Evolutionary conservation across 306 rosid species (phyloP), one percentile per base, ranked within the genome.

Genomic region (Glycine soja): DNA sequence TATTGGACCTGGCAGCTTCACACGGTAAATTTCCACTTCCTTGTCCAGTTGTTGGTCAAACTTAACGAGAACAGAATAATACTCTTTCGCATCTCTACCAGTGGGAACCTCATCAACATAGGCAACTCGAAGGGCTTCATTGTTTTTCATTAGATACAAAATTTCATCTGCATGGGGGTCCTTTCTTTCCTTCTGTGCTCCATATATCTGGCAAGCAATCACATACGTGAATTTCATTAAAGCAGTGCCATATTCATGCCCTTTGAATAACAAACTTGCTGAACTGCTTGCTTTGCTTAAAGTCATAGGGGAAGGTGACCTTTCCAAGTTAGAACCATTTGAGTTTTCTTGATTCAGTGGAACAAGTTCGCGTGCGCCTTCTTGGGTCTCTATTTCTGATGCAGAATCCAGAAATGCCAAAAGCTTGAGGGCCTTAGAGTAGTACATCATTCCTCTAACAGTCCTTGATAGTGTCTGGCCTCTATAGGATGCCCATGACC

Each of bases 371-470:
- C 72, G 90, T 40, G 92, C 74, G 63, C 97, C 97, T 70, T 91
- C 97, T 76, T 70, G 87, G 43, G 92, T 87, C 85, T 92, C 97
- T 82, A 88, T 53, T 78, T 95, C 97, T 14, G 97, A 88, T 16
- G 99, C 99, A 77, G 97, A 90, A 79, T 95, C 99, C 56, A 95
- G 87, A 91, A 93, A 95, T 24, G 92, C 97, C 86, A 92, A 81
- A 90, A 93, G 93, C 87, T 91, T 93, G 81, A 95, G 95, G 65
- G 97, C 97, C 74, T 93, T 88, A 76, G 89, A 90, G 79, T 95
- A 91, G 84, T 92, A 95, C 97, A 95, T 95, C 97, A 92, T 95
- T 83, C 99, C 99, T 85, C 99, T 88, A 57, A 93, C 97, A 6
- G 99, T 95, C 54, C 94, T 84, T 0, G 94, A 76, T 38, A 95